These are phyloP conservation scores for Arthrobotrys iridis DNA, from an alignment of 2,329 filamentous ascomycete species.

Conservation along the genomic window DNA sequence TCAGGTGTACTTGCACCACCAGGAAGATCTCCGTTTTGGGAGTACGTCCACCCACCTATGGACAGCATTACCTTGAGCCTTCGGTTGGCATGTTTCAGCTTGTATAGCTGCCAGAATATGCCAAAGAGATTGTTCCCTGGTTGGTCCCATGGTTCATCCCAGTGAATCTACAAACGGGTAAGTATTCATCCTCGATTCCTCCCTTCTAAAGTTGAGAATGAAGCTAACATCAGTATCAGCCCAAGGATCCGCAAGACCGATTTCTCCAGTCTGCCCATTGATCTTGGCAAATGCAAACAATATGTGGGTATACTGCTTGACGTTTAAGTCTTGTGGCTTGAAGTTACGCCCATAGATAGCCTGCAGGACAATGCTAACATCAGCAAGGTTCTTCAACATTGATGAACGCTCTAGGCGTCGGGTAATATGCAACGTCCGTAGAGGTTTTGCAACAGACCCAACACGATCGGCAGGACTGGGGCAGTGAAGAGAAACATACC, in stretches of 20 bases:
- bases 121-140: constrained; percentile 72
- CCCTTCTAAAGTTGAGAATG: no score
- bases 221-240: constrained; percentile 41
- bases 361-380: constrained; percentile 59
- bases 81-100: constrained; percentile 79
- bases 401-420: not conserved
- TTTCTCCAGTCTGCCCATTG: constrained; percentile 32
- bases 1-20: constrained; percentile 70
- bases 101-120: constrained; percentile 78
- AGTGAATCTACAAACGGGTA: constrained; percentile 29
- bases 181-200: not conserved
- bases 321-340: constrained; percentile 82
- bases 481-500: constrained; percentile 34
- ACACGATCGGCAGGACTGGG: not conserved
- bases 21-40: constrained; percentile 70
- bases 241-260: constrained; percentile 37
- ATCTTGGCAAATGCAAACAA: constrained; percentile 69
- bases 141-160: constrained; percentile 58
- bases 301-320: constrained; percentile 83
- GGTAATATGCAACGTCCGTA: not conserved
- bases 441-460: not conserved
- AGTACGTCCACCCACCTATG: constrained; percentile 86
- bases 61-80: constrained; percentile 81
- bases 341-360: constrained; percentile 89
- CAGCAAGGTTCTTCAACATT: not conserved